Conservation (phyloP, 2,329 filamentous ascomycete genomes). For the Neopestalotiopsis sp. region DNA sequence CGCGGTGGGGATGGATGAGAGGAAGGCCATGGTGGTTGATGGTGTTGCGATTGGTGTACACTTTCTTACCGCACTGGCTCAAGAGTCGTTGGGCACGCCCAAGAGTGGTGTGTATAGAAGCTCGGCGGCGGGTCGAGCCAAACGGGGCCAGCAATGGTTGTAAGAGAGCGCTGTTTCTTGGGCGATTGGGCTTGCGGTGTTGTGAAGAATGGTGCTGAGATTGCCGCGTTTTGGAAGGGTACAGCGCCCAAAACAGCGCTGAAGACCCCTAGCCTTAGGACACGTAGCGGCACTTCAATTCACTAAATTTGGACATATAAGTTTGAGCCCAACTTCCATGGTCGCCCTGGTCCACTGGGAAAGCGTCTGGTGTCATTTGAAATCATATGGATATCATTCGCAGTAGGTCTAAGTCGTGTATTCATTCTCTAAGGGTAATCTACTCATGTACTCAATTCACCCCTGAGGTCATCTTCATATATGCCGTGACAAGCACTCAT, state of each 20-base stretch:
- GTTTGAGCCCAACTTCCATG: too few species aligned
- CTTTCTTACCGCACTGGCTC: slow-evolving; percentile 48
- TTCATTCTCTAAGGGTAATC: too few species aligned
- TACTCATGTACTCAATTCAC: too few species aligned
- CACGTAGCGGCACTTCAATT: too few species aligned
- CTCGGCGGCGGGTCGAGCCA: slow-evolving; percentile 39
- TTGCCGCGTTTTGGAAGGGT: neutral
- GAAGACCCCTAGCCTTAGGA: neutral
- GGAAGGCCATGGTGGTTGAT: slow-evolving; percentile 52
- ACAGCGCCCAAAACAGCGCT: neutral
- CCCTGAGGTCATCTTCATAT: too few species aligned
- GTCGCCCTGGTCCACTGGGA: too few species aligned
- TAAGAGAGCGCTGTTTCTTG: slow-evolving; percentile 22
- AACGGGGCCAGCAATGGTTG: slow-evolving; percentile 43
- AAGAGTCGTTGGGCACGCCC: slow-evolving; percentile 49
- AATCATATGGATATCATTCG: too few species aligned
- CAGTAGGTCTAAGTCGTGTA: too few species aligned
- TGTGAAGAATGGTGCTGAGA: neutral
- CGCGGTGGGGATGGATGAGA: slow-evolving; percentile 47
- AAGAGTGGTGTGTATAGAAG: slow-evolving; percentile 49
- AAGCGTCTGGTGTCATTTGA: too few species aligned
- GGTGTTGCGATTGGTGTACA: slow-evolving; percentile 54
- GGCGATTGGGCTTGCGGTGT: neutral
- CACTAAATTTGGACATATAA: too few species aligned
- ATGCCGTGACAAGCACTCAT: too few species aligned